Percentiles rank a stretch among this genome's conserved stretches.
phyloP scores from a whole-genome alignment of 2,329 filamentous ascomycete species.

The Xylaria sp. region DNA sequence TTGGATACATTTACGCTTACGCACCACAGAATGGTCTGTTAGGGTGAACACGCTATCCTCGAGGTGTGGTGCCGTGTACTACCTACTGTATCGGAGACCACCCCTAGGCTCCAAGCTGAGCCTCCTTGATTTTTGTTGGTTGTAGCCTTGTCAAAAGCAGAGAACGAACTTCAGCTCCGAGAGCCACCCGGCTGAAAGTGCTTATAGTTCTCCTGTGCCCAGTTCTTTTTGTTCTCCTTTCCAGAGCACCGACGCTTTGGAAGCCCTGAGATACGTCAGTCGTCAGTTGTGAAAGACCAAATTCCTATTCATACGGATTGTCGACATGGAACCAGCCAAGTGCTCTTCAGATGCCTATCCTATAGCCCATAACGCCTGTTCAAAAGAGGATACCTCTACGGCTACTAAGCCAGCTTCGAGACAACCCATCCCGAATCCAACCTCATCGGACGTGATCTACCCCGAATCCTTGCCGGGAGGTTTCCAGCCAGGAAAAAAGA shows the following conservation, averaged over 20 bases:
- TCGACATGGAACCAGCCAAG: conserved; percentile 16
- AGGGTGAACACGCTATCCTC: conserved; percentile 19
- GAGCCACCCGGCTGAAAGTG: not conserved
- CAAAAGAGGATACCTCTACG: conserved; percentile 1
- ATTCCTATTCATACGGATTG: not conserved
- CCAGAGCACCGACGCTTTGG: not conserved
- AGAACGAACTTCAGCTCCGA: not conserved
- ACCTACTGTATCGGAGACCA: conserved; percentile 16
- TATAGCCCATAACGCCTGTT: conserved; percentile 7
- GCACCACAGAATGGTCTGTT: conserved; percentile 15
- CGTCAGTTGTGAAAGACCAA: not conserved
- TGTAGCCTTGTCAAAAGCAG: not conserved
- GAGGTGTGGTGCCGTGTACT: conserved; percentile 3
- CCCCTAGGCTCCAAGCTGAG: conserved; percentile 2
- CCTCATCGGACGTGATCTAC: conserved; percentile 29
- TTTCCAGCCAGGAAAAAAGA: conserved; percentile 35
- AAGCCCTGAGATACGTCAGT: not conserved
- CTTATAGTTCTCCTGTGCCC: conserved; percentile 2
- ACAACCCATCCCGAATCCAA: conserved; percentile 15
- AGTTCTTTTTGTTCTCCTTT: not conserved
- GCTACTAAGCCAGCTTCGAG: conserved; percentile 5
- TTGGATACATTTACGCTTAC: conserved; percentile 21
- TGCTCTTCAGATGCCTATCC: conserved; percentile 2
- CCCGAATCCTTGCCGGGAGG: conserved; percentile 32
- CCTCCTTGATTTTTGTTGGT: not conserved